A percentile compares a stretch with the other conserved stretches of the same genome.
These are phyloP conservation scores for Ustilago shanxiensis DNA, from an alignment of 1,284 basidiomycete genomes.

Conservation along the genomic window DNA sequence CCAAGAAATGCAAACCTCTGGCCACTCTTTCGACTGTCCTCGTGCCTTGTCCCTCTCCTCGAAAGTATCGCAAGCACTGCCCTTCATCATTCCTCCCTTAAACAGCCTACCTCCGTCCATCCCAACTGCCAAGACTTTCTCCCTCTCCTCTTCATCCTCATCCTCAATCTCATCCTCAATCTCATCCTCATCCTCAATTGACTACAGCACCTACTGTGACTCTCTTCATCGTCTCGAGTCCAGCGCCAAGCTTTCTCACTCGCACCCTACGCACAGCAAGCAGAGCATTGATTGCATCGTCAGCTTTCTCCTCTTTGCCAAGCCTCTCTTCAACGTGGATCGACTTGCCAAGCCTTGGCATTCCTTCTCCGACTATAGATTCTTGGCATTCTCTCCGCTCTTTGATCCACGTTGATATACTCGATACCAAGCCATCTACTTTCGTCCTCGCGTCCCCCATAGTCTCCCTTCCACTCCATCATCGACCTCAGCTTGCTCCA, in stretches of 20 bases:
- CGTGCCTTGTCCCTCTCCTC: background rate
- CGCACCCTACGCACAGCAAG: constrained; percentile 4
- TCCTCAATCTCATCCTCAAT: background rate
- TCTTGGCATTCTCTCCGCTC: constrained; percentile 33
- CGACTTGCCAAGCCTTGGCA: constrained; percentile 50
- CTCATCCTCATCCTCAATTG: too few species aligned
- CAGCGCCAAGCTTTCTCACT: constrained; percentile 20
- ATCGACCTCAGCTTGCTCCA: constrained; percentile 13
- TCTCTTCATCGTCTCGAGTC: constrained; percentile 1
- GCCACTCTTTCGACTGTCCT: constrained; percentile 13
- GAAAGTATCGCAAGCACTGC: background rate
- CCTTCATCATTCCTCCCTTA: constrained; percentile 9
- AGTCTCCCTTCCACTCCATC: constrained; percentile 4
- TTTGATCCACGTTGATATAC: constrained; percentile 36
- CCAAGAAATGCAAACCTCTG: constrained; percentile 28
- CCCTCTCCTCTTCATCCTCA: constrained; percentile 8
- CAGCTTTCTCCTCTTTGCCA: background rate
- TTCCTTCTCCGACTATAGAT: constrained; percentile 35
- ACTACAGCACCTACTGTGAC: too few species aligned
- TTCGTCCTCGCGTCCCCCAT: background rate
- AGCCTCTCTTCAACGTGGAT: constrained; percentile 24
- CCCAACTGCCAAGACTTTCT: constrained; percentile 30
- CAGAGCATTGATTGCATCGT: too few species aligned
- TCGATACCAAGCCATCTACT: constrained; percentile 12
- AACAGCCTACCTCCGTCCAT: background rate